A percentile compares a stretch with the other conserved stretches of the same genome.
phyloP scores from a whole-genome alignment of 345 rosid species.

The Hypericum perforatum region DNA sequence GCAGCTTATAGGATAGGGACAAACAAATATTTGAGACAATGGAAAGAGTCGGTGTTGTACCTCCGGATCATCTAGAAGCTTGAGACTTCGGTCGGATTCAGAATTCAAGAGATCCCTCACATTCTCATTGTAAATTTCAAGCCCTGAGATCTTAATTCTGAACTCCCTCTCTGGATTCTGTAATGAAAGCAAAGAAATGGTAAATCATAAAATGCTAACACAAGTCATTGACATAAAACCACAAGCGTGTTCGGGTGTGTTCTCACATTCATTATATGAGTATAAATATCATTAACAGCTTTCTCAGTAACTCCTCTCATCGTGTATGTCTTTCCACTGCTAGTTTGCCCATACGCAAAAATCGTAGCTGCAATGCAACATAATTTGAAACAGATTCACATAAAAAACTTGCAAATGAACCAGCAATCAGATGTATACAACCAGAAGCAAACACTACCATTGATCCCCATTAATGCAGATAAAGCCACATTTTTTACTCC shows the following conservation, averaged over 20 bases:
- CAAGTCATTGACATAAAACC: not conserved
- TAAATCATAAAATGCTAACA: not conserved
- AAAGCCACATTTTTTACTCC: conserved; percentile 97
- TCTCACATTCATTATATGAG: conserved; percentile 72
- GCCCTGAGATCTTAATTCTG: conserved; percentile 83
- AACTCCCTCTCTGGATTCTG: conserved; percentile 98
- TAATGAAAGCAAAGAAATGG: conserved; percentile 14
- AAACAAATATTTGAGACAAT: not conserved
- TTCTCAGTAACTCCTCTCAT: conserved; percentile 99
- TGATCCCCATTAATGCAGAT: conserved; percentile 92
- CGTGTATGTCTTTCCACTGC: conserved; percentile 96
- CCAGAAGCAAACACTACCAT: conserved; percentile 40
- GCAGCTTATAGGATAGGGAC: not conserved
- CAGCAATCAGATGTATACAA: not conserved
- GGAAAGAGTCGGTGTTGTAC: conserved; percentile 28
- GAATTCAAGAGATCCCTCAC: conserved; percentile 85
- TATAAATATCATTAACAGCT: conserved; percentile 88
- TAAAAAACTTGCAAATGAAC: conserved; percentile 1
- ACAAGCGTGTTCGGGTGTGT: conserved; percentile 1
- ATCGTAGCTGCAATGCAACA: conserved; percentile 61
- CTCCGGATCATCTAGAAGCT: conserved; percentile 99
- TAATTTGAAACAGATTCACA: not conserved
- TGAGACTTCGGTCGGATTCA: conserved; percentile 83
- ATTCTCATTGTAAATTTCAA: conserved; percentile 95
- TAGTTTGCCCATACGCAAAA: conserved; percentile 97